These are phyloP conservation scores for Croton setiger DNA, from an alignment of 441 rosid species.

Conservation along the genomic window DNA sequence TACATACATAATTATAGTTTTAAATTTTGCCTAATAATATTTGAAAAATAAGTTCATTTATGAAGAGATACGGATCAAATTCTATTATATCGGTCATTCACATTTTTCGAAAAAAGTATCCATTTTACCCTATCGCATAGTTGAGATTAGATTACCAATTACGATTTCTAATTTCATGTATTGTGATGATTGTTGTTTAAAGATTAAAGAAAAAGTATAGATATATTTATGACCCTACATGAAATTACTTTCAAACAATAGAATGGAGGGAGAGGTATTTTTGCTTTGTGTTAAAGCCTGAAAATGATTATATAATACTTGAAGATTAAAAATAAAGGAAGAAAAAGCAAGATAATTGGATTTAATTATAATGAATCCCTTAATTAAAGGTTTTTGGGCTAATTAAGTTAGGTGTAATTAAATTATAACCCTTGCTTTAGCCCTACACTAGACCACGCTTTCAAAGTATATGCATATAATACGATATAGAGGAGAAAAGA, in stretches of 20 bases:
- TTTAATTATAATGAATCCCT: too few relatives aligned
- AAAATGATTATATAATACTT: not conserved
- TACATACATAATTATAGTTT: too few relatives aligned
- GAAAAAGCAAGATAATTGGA: not conserved
- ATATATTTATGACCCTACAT: constrained; percentile 12
- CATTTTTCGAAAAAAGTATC: too few relatives aligned
- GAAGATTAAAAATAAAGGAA: not conserved
- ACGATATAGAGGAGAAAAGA: not conserved
- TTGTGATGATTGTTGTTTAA: too few relatives aligned
- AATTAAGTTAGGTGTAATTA: constrained; percentile 14
- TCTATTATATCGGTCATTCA: too few relatives aligned
- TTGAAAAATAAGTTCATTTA: too few relatives aligned
- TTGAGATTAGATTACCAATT: too few relatives aligned
- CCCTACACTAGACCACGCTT: constrained; percentile 19
- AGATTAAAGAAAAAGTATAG: not conserved
- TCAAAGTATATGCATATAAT: not conserved
- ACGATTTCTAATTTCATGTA: too few relatives aligned
- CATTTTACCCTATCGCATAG: too few relatives aligned
- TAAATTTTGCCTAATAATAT: too few relatives aligned
- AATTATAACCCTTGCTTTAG: constrained; percentile 12
- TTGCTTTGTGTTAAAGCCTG: constrained; percentile 10
- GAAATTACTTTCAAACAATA: constrained; percentile 7
- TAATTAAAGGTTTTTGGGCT: not conserved
- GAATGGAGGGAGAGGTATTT: not conserved
- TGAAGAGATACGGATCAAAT: too few relatives aligned